Evolutionary conservation across 306 rosid genomes (phyloP).

Genomic region (Pyrus bretschneideri): DNA sequence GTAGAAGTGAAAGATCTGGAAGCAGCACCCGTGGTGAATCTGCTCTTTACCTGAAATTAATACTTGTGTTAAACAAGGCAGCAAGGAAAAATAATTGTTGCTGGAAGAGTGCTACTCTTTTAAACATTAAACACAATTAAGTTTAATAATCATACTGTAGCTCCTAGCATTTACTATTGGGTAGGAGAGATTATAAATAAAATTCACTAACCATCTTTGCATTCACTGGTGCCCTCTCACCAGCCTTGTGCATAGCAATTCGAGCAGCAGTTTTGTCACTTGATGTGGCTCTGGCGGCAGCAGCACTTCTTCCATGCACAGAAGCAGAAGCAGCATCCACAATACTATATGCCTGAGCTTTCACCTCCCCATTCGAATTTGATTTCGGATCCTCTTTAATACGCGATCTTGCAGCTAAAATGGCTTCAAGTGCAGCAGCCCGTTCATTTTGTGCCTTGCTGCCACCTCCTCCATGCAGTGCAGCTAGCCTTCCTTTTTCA

Average conservation of each 20-base stretch:
- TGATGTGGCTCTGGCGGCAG: constrained; percentile 86
- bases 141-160: background rate
- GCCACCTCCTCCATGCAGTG: constrained; percentile 97
- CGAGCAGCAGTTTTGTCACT: constrained; percentile 93
- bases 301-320: constrained; percentile 97
- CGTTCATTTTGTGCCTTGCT: constrained; percentile 95
- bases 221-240: constrained; percentile 90
- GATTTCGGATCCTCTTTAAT: constrained; percentile 67
- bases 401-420: constrained; percentile 78
- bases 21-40: constrained; percentile 91
- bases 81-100: background rate
- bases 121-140: constrained; percentile 3
- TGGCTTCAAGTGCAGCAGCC: constrained; percentile 86
- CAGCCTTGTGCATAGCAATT: constrained; percentile 90
- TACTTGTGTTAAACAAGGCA: constrained; percentile 14
- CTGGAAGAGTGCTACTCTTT: background rate
- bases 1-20: constrained; percentile 96
- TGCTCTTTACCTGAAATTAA: constrained; percentile 73
- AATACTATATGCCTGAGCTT: constrained; percentile 70
- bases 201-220: constrained; percentile 69
- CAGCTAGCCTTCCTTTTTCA: constrained; percentile 87
- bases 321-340: constrained; percentile 99
- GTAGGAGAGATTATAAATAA: background rate
- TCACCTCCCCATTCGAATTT: constrained; percentile 39
- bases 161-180: background rate